A percentile compares a stretch with the other conserved stretches of the same genome.
These are phyloP conservation scores for Claviceps fusiformis DNA, from an alignment of 2,329 filamentous ascomycete genomes.

Conservation along the genomic window DNA sequence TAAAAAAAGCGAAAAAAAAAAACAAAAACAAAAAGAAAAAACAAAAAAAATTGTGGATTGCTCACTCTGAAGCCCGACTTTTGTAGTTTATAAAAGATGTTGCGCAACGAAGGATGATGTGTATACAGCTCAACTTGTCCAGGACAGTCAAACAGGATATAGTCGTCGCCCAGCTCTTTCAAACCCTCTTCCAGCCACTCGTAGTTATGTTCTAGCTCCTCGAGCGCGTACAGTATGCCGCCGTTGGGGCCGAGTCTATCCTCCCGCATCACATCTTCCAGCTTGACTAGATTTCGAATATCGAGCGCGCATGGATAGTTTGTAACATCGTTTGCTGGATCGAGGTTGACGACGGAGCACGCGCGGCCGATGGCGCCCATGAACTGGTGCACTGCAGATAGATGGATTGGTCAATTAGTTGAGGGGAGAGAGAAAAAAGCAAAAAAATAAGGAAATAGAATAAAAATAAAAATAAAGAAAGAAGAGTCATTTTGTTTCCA, in stretches of 20 bases:
- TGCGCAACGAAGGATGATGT: slow-evolving; percentile 80
- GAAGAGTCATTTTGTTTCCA: not conserved
- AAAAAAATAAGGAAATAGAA: not conserved
- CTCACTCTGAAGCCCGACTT: slow-evolving; percentile 80
- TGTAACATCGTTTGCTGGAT: slow-evolving; percentile 90
- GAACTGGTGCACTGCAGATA: slow-evolving; percentile 72
- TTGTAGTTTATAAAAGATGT: slow-evolving; percentile 81
- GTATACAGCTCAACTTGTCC: slow-evolving; percentile 96
- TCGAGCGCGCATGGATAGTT: slow-evolving; percentile 83
- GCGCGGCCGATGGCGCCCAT: slow-evolving; percentile 89
- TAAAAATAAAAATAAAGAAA: not conserved
- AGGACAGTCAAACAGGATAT: slow-evolving; percentile 89
- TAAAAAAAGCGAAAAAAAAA: too few relatives aligned
- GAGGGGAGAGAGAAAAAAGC: not conserved
- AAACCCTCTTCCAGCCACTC: slow-evolving; percentile 81
- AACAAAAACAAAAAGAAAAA: too few relatives aligned
- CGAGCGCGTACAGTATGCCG: slow-evolving; percentile 80
- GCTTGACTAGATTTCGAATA: slow-evolving; percentile 72
- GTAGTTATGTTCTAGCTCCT: slow-evolving; percentile 87
- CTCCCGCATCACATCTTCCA: slow-evolving; percentile 91
- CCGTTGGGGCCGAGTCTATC: slow-evolving; percentile 88
- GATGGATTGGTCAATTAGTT: not conserved
- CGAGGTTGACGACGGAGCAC: slow-evolving; percentile 90
- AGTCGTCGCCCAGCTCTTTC: slow-evolving; percentile 73
- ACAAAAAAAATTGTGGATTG: not conserved